Base-by-base conservation (phyloP, 1,284 basidiomycete genomes). In the Laetiporus sulphureus region DNA sequence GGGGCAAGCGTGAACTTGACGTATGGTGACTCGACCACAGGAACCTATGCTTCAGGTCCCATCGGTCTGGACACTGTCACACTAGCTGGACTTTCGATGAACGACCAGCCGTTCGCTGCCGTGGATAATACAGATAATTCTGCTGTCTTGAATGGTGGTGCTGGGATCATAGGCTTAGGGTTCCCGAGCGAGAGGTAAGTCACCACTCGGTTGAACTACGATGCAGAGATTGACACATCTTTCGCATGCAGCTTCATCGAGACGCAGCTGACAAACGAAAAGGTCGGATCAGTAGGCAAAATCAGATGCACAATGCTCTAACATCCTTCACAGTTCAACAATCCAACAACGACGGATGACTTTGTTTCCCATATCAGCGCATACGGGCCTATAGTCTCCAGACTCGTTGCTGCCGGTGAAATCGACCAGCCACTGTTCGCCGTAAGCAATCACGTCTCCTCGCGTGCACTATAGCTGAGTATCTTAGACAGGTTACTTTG, bases 341-440 rank as follows among this genome's bases (percentile, higher is more conserved):
- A 19, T 31, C 51, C 51, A 5, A 33, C 44, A n/a, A 56, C 49
- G 8, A 68, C 64, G 2, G 71, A 74, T 44, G 55, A 62, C 21
- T 71, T 73, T 45, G 47, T 75, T 13, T 40, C 50, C 12, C 57
- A 63, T n/a, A 71, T 64, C 3, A 52, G 60, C 16, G 50, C 58
- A 3, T 58, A 66, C 45, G 73, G 73, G 0, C 73, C 74, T 5
- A 46, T 75, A 12, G 49, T 76, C 1, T 59, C 72, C 10, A 64
- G 74, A n/a, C 60, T 77, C 29, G 59, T 65, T 4, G 58, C 64
- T 57, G 62, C 66, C 8, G 65, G 63, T 20, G 53, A 62, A 32
- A 58, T 76, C 21, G 63, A 68, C 35, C 54, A 62, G 39, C 72
- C 73, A 2, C 66, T 75, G 62, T 73, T 74, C 45, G 31, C 63